Conservation (phyloP, 495 filamentous ascomycete species). For the Talaromyces proteolyticus region DNA sequence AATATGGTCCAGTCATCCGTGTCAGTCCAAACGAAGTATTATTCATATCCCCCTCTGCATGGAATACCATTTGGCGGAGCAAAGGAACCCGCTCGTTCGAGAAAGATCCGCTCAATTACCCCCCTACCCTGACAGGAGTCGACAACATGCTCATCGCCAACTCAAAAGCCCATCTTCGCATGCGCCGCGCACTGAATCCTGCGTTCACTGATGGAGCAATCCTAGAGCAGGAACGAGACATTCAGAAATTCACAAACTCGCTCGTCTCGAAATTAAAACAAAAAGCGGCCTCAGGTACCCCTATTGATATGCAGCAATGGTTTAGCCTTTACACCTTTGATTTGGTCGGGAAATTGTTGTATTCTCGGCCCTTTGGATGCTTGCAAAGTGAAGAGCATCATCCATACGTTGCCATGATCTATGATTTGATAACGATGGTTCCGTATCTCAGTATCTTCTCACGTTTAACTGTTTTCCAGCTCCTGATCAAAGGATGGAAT, state of each 20-base stretch:
- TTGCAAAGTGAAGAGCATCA: not conserved
- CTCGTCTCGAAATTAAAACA: conserved; percentile 29
- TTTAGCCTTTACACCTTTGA: conserved; percentile 59
- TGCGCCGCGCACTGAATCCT: conserved; percentile 37
- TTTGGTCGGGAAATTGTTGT: conserved; percentile 15
- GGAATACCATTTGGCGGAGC: conserved; percentile 26
- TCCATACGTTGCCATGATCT: not conserved
- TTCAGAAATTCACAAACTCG: conserved; percentile 35
- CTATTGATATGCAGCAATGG: conserved; percentile 48
- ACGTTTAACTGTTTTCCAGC: too few species aligned
- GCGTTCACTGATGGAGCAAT: conserved; percentile 45
- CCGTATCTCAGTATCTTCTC: too few species aligned
- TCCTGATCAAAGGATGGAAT: too few species aligned
- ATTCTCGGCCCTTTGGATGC: not conserved
- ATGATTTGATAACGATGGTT: too few species aligned
- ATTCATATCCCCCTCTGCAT: conserved; percentile 42
- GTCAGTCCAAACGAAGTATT: conserved; percentile 46
- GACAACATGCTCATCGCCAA: conserved; percentile 17
- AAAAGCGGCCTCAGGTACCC: too few species aligned
- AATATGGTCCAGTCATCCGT: conserved; percentile 38
- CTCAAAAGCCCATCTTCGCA: conserved; percentile 16
- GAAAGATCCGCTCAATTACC: conserved; percentile 6
- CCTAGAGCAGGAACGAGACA: conserved; percentile 34
- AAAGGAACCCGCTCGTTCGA: not conserved
- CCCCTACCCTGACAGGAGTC: conserved; percentile 7